Evolutionary conservation across 164 flowering plant genomes (phyloP).

Genomic region (Vitis vinifera): ASM3070453v1 NC_081820.1:19469501-19470000

Average conservation of each 20-base stretch:
- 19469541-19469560: conserved; percentile 50
- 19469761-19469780: conserved; percentile 60
- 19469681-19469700: conserved; percentile 44
- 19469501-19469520: conserved; percentile 37
- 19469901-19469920: conserved; percentile 71
- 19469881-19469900: conserved; percentile 63
- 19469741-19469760: conserved; percentile 21
- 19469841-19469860: conserved; percentile 50
- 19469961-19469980: conserved; percentile 61
- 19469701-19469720: conserved; percentile 27
- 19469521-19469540: conserved; percentile 32
- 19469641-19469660: conserved; percentile 42
- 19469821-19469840: conserved; percentile 47
- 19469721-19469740: conserved; percentile 31
- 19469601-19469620: conserved; percentile 53
- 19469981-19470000: conserved; percentile 70
- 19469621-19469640: conserved; percentile 37
- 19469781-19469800: conserved; percentile 54
- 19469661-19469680: conserved; percentile 38
- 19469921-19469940: conserved; percentile 66
- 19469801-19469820: conserved; percentile 53
- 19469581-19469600: conserved; percentile 65
- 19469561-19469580: conserved; percentile 38
- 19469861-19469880: conserved; percentile 53
- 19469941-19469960: conserved; percentile 58